Base-by-base conservation (phyloP, 345 rosid species). In the Lepidium aucheri region DNA sequence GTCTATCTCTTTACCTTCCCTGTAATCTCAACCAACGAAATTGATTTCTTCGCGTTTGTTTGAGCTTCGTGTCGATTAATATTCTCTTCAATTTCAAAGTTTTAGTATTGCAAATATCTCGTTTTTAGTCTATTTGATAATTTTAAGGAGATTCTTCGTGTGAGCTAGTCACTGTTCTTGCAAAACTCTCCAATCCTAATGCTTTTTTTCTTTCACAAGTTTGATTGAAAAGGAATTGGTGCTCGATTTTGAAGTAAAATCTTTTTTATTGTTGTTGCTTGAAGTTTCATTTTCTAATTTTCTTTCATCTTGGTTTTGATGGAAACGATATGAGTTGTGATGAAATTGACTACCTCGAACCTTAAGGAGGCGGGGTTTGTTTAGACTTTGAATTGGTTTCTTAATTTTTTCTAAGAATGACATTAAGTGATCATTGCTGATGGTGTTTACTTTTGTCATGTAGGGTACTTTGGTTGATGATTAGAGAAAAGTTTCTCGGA, bases 401-500 rank as follows among this genome's bases (percentile, higher is more conserved):
- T 38, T 62, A 16, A 16, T 18, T 0, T 18, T 24, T 60, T 18
- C 5, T 28, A 9, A 9, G 13, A 28, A 9, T 20, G 33, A 16
- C 52, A 5, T 49, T 40, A 12, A 32, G 11, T 53, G 17, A 17
- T 35, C 42, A 60, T 20, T 70, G 32, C 11, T 60, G 9, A 57
- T 55, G 8, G 26, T 49, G 30, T 41, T 46, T 46, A 14, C 35
- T 61, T 53, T 44, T 53, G 45, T 60, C 6, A 10, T 77, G 79
- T 67, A 75, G 80, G 71, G 17, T 57, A 26, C 24, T 20, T 51
- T 49, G 51, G 64, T 28, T 17, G 15, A 38, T 30, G 40, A 46
- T 60, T 22, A 8, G 60, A 20, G 32, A 46, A 53, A 52, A 2
- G 60, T 50, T 44, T 59, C 34, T 9, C 32, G 32, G 7, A 28